These are phyloP conservation scores for Zopfochytrium polystomum DNA, from an alignment of 371 early-diverging fungal genomes.

Conservation along the genomic window DNA sequence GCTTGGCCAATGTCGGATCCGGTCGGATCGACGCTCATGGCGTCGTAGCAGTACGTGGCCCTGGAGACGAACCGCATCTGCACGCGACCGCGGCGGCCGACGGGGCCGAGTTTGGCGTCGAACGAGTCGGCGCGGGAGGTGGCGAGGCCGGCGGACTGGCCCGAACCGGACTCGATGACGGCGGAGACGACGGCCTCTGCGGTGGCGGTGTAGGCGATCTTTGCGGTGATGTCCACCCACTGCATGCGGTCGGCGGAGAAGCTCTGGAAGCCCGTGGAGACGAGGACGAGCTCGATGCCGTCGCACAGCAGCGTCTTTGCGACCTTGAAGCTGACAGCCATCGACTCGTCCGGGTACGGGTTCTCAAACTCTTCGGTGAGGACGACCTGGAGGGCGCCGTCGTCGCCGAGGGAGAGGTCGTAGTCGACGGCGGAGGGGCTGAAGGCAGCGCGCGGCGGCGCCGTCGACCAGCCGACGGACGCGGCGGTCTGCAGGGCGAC, in stretches of 20 bases:
- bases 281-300: constrained; percentile 5
- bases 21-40: constrained; percentile 4
- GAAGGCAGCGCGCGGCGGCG: constrained; percentile 9
- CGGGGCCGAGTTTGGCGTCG: constrained; percentile 13
- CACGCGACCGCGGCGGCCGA: constrained; percentile 6
- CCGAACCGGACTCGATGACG: constrained; percentile 1
- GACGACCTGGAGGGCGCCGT: neutral
- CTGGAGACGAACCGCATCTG: neutral
- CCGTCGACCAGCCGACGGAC: constrained; percentile 11
- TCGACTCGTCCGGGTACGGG: constrained; percentile 8
- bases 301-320: too few relatives aligned
- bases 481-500: constrained; percentile 6
- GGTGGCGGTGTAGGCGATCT: constrained; percentile 9
- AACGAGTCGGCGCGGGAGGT: constrained; percentile 8
- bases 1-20: constrained; percentile 14
- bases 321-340: constrained; percentile 14
- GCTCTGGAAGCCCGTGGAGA: constrained; percentile 12
- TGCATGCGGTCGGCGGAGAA: neutral
- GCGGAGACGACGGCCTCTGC: constrained; percentile 15
- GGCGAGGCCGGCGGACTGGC: constrained; percentile 13
- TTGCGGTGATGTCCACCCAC: constrained; percentile 12
- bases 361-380: constrained; percentile 10
- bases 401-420: too few relatives aligned
- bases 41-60: constrained; percentile 10
- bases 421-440: constrained; percentile 8